Percentiles rank a stretch among this genome's conserved stretches.
These are phyloP conservation scores for Plenodomus lindquistii DNA, from an alignment of 2,329 filamentous ascomycete genomes.

Conservation along the genomic window DNA sequence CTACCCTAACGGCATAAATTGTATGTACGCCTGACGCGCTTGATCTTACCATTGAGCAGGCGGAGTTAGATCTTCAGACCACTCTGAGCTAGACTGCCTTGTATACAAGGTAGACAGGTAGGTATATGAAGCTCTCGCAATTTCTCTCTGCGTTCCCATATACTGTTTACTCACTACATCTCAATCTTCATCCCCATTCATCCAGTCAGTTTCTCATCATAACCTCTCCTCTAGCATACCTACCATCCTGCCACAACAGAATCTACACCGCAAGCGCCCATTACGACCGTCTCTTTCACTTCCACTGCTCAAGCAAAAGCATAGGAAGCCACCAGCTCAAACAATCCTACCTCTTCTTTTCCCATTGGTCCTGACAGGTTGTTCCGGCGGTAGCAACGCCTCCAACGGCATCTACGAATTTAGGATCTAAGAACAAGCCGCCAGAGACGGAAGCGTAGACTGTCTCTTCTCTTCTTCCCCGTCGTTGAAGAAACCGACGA, in stretches of 20 bases:
- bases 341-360: slow-evolving; percentile 62
- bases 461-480: slow-evolving; percentile 59
- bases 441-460: slow-evolving; percentile 50
- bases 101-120: not conserved
- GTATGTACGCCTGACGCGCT: too few species aligned
- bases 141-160: too few species aligned
- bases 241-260: slow-evolving; percentile 48
- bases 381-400: slow-evolving; percentile 60
- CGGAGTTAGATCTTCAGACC: too few species aligned
- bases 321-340: slow-evolving; percentile 65
- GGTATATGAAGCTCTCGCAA: slow-evolving; percentile 5
- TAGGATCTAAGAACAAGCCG: slow-evolving; percentile 52
- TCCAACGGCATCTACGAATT: slow-evolving; percentile 64
- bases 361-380: slow-evolving; percentile 64
- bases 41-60: too few species aligned
- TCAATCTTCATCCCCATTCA: slow-evolving; percentile 42
- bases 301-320: slow-evolving; percentile 68
- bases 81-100: too few species aligned
- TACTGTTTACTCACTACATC: not conserved
- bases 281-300: slow-evolving; percentile 57
- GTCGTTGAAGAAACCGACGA: slow-evolving; percentile 68
- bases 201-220: slow-evolving; percentile 35
- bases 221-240: slow-evolving; percentile 43
- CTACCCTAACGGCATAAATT: too few species aligned
- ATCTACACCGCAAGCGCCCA: slow-evolving; percentile 49